These are phyloP conservation scores for Pythium biforme DNA, from an alignment of 352 stramenopile genomes.

Conservation along the genomic window DNA sequence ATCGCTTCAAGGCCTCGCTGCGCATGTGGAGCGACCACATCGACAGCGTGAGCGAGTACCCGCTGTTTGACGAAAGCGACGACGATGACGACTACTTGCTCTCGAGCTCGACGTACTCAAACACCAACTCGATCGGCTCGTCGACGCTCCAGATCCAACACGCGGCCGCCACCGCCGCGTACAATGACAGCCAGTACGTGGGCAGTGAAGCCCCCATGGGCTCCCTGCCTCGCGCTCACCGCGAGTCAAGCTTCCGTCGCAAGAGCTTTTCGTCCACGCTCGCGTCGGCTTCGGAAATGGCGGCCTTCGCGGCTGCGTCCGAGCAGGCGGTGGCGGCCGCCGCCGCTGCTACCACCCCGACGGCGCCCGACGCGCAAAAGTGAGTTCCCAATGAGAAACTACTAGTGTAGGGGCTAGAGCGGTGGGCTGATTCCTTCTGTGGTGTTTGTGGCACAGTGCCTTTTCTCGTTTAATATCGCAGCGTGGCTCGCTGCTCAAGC, in stretches of 20 bases:
- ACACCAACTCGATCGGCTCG: conserved; percentile 32
- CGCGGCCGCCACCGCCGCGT: not conserved
- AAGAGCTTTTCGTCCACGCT: conserved; percentile 20
- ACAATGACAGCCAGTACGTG: conserved; percentile 4
- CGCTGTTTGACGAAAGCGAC: conserved; percentile 58
- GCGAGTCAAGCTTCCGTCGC: conserved; percentile 26
- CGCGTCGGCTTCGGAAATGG: conserved; percentile 9
- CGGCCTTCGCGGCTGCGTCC: conserved; percentile 10
- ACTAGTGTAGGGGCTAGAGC: too few species aligned
- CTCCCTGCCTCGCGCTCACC: conserved; percentile 14
- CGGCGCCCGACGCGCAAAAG: conserved; percentile 23
- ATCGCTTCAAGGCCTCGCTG: conserved; percentile 65
- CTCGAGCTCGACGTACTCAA: conserved; percentile 71
- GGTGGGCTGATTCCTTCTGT: too few species aligned
- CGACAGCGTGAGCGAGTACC: conserved; percentile 74
- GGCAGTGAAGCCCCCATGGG: conserved; percentile 6
- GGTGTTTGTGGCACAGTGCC: conserved; percentile 29
- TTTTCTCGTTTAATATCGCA: conserved; percentile 65
- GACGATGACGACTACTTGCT: conserved; percentile 46
- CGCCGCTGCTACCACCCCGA: conserved; percentile 4
- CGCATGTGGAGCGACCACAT: conserved; percentile 80
- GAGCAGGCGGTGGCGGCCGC: conserved; percentile 18
- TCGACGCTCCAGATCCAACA: conserved; percentile 23
- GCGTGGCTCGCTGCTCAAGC: conserved; percentile 57
- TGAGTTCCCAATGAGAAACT: conserved; percentile 16